Evolutionary conservation across 2,329 filamentous ascomycete genomes (phyloP).

Genomic region (Fusarium sp.): DNA sequence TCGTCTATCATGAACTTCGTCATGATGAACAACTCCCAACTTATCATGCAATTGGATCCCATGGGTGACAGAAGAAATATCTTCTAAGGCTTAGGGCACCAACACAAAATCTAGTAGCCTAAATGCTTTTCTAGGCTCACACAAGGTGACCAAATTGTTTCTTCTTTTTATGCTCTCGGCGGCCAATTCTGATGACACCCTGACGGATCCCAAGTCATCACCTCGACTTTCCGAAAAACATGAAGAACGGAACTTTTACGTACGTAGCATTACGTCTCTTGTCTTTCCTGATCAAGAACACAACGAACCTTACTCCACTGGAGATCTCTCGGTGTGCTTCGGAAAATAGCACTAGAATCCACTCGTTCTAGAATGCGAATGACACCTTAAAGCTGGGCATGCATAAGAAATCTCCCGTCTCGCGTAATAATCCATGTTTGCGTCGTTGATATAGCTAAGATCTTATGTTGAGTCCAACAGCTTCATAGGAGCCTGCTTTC

Average conservation of each 20-base stretch:
- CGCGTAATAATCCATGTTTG: neutral
- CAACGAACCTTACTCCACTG: neutral
- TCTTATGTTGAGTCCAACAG: neutral
- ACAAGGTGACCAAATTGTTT: no score
- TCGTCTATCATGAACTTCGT: neutral
- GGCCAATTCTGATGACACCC: no score
- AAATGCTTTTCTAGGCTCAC: no score
- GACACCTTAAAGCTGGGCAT: neutral
- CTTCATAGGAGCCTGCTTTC: neutral
- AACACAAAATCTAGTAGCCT: no score
- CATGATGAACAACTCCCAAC: neutral
- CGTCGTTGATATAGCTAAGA: neutral
- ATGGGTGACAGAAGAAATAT: no score
- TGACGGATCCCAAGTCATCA: neutral
- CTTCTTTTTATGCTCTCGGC: no score
- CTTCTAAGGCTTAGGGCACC: no score
- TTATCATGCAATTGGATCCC: neutral
- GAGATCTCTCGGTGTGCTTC: neutral
- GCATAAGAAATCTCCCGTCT: neutral
- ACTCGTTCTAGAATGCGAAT: neutral
- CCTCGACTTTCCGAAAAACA: neutral
- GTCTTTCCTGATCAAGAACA: neutral
- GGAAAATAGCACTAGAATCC: neutral
- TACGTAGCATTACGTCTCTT: neutral
- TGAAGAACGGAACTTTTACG: neutral